A percentile compares a stretch with the other conserved stretches of the same genome.
Evolutionary conservation across 1,284 basidiomycete genomes (phyloP).

Genomic region (Sphagnurus paluster): DNA sequence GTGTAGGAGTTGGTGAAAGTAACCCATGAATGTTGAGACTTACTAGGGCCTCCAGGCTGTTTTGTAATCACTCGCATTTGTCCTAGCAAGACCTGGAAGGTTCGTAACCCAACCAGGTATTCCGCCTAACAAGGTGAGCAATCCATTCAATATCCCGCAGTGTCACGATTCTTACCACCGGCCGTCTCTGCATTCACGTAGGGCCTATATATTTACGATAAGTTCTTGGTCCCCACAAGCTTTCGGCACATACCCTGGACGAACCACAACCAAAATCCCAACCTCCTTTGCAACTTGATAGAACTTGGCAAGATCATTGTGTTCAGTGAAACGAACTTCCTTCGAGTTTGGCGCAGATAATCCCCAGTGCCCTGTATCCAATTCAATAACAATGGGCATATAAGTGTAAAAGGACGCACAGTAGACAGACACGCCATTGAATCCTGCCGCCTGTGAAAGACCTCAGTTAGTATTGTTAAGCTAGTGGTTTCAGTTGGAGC

Average conservation of each 20-base stretch:
- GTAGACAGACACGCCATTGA: constrained; percentile 47
- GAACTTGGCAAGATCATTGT: constrained; percentile 38
- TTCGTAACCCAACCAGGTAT: constrained; percentile 51
- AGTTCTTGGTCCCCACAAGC: not conserved
- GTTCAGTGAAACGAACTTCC: constrained; percentile 31
- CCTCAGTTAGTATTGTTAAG: constrained; percentile 1
- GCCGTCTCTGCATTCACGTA: constrained; percentile 40
- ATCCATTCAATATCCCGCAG: not conserved
- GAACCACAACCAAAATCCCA: constrained; percentile 44
- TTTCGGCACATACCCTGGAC: constrained; percentile 36
- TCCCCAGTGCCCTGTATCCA: constrained; percentile 41
- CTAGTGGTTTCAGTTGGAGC: not conserved
- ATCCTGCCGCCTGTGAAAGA: constrained; percentile 39
- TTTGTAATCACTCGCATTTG: constrained; percentile 42
- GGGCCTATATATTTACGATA: constrained; percentile 21
- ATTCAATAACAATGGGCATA: not conserved
- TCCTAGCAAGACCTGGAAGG: constrained; percentile 41
- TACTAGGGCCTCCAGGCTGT: no score
- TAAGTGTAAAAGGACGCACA: constrained; percentile 21
- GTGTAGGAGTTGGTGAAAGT: no score
- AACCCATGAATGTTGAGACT: constrained; percentile 42
- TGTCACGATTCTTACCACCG: constrained; percentile 26
- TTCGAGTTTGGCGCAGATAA: constrained; percentile 37
- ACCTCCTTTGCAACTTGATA: constrained; percentile 44
- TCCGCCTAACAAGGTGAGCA: constrained; percentile 33